Conservation (phyloP, 441 rosid genomes). For the Arabidopsis lyrata region DNA sequence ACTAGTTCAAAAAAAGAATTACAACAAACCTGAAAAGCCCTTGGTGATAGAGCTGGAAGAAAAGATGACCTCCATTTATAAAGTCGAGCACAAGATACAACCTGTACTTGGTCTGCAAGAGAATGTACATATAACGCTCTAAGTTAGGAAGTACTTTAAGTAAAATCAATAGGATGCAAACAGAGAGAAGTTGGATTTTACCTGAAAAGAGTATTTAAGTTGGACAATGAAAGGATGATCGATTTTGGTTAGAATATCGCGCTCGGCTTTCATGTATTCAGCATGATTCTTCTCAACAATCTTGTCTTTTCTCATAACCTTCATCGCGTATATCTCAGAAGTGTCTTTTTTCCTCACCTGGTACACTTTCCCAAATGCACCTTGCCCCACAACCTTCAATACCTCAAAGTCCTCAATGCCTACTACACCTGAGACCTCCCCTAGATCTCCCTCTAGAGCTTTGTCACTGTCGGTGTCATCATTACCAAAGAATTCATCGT, state of each 20-base stretch:
- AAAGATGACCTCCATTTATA: constrained; percentile 94
- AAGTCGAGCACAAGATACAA: constrained; percentile 90
- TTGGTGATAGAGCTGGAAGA: constrained; percentile 94
- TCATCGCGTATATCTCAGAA: constrained; percentile 90
- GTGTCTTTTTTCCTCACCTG: constrained; percentile 90
- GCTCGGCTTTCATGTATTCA: constrained; percentile 96
- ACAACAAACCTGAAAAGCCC: constrained; percentile 82
- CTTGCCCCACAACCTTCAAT: constrained; percentile 93
- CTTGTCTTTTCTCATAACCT: constrained; percentile 96
- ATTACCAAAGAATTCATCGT: constrained; percentile 48
- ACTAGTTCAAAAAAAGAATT: background rate
- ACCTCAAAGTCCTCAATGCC: constrained; percentile 90
- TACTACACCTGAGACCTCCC: constrained; percentile 46
- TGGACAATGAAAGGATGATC: constrained; percentile 95
- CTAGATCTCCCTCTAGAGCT: constrained; percentile 38
- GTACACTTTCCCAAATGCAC: constrained; percentile 93
- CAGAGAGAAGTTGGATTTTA: constrained; percentile 34
- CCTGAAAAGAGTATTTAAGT: constrained; percentile 91
- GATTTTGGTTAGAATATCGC: constrained; percentile 79
- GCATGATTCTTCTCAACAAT: constrained; percentile 94
- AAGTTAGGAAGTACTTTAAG: background rate
- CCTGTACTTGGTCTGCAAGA: constrained; percentile 86
- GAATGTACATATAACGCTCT: background rate
- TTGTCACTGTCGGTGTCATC: constrained; percentile 43
- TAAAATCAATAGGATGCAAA: constrained; percentile 1